Conservation (phyloP, 768 basidiomycete genomes). For the Russula emetica region DNA sequence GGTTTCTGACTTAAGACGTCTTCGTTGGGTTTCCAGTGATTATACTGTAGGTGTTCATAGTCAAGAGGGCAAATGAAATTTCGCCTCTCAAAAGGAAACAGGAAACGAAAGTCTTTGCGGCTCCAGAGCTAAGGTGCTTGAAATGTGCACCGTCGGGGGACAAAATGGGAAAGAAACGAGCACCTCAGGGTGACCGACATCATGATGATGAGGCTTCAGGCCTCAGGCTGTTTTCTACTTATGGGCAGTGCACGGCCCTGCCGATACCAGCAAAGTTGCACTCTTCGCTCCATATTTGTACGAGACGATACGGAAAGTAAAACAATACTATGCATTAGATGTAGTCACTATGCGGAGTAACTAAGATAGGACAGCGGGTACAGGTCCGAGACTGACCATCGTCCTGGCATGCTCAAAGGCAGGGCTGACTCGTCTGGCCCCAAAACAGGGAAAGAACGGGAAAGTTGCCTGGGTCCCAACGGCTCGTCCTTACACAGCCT, state of each 20-base stretch:
- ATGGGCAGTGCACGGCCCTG: conserved; percentile 4
- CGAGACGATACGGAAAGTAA: background rate
- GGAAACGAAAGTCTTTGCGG: conserved; percentile 26
- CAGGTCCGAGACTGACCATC: background rate
- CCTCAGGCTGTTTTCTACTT: conserved; percentile 17
- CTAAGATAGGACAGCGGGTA: conserved; percentile 7
- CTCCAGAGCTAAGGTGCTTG: conserved; percentile 25
- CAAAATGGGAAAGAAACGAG: conserved; percentile 22
- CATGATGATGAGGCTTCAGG: conserved; percentile 24
- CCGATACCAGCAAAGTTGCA: background rate
- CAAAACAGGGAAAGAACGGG: conserved; percentile 52
- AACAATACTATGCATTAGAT: background rate
- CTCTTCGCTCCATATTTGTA: conserved; percentile 3
- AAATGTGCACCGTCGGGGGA: conserved; percentile 22
- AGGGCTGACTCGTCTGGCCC: conserved; percentile 28
- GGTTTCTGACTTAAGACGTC: conserved; percentile 28
- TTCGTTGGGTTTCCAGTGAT: conserved; percentile 31
- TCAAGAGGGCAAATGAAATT: conserved; percentile 31
- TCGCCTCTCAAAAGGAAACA: conserved; percentile 36
- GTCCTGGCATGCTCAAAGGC: conserved; percentile 27
- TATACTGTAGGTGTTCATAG: conserved; percentile 36
- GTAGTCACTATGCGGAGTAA: conserved; percentile 18
- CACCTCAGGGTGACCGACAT: conserved; percentile 25
- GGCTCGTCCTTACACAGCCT: conserved; percentile 76
- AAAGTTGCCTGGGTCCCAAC: conserved; percentile 33